Evolutionary conservation across 768 basidiomycete genomes (phyloP).

Genomic region (Pleurotus sapidus): DNA sequence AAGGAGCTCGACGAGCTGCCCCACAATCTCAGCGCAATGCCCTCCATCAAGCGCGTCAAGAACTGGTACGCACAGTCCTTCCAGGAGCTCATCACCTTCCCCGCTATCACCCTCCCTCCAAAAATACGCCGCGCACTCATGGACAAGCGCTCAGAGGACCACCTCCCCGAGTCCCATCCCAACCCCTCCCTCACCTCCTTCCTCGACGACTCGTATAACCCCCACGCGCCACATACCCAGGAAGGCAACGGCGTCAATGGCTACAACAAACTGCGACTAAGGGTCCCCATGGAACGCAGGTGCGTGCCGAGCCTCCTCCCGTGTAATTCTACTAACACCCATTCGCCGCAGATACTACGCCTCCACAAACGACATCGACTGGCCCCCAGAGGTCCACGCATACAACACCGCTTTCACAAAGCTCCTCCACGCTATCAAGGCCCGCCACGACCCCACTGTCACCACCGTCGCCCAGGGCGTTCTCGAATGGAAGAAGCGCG

Average conservation of each 20-base stretch:
- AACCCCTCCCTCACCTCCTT: constrained; percentile 71
- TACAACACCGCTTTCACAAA: constrained; percentile 93
- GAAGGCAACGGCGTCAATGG: constrained; percentile 29
- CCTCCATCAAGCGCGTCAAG: constrained; percentile 90
- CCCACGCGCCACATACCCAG: constrained; percentile 17
- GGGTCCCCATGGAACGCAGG: constrained; percentile 86
- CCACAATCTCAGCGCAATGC: constrained; percentile 87
- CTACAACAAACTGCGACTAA: constrained; percentile 58
- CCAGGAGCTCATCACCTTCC: constrained; percentile 93
- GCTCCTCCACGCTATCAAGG: constrained; percentile 84
- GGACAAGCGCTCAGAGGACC: constrained; percentile 38
- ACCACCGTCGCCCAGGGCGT: constrained; percentile 97
- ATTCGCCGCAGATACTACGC: constrained; percentile 80
- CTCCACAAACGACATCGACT: constrained; percentile 61
- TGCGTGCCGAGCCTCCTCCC: constrained; percentile 25
- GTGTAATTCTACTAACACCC: no score
- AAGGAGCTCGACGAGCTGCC: constrained; percentile 95
- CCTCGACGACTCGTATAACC: constrained; percentile 21
- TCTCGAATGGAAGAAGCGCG: constrained; percentile 88
- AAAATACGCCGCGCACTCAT: constrained; percentile 68
- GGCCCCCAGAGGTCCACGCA: constrained; percentile 92
- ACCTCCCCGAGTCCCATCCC: constrained; percentile 70
- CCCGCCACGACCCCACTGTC: constrained; percentile 94
- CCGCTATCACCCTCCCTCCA: constrained; percentile 66
- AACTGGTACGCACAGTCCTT: constrained; percentile 99